Evolutionary conservation across 2,329 filamentous ascomycete species (phyloP), one percentile per base, ranked within the genome.

Genomic region (Phyllosticta citriasiana): DNA sequence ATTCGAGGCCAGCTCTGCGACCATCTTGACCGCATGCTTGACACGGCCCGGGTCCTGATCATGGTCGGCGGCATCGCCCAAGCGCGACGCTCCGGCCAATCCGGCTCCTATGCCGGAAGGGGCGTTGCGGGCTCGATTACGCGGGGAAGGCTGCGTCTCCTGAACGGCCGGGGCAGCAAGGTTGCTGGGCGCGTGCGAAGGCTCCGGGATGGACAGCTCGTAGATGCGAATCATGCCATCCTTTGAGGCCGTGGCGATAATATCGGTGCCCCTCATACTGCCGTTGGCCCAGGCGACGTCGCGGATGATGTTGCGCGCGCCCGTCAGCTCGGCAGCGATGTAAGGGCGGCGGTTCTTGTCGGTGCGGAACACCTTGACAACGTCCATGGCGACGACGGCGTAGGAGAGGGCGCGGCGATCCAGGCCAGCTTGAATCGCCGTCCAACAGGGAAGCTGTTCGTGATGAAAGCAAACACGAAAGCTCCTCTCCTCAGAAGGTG

Each of bases 201-300:
- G 63, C 73, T 77, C 64, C 69, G 75, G 64, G 67, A 88, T 88
- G 40, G 86, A 84, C 19, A 96, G 73, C 67, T 93, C 86, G 70
- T 95, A 96, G n/a, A 99, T 88, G 51, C 93, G 83, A 51, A 97
- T 85, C 67, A 85, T 87, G 2, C 94, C 93, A 71, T 99, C 94
- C 73, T 95, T 95, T 71, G 90, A 94, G 2, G 91, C 93, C 5
- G 92, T 95, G 2, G 93, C 94, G 67, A 97, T 83, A 62, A 93
- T 82, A 72, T 99, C 94, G 72, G 90, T 93, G 1, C 93, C 93
- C 50, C 92, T 80, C 68, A 95, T 91, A 65, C 91, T 95, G 12
- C 91, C 93, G 55, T 91, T 88, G 0, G 93, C 91, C 94, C 94
- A 99, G 2, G 90, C 87, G 1, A 97, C 84, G 71, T 97, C 92